Conservation (phyloP, 306 rosid species). For the Corylus americana region DNA sequence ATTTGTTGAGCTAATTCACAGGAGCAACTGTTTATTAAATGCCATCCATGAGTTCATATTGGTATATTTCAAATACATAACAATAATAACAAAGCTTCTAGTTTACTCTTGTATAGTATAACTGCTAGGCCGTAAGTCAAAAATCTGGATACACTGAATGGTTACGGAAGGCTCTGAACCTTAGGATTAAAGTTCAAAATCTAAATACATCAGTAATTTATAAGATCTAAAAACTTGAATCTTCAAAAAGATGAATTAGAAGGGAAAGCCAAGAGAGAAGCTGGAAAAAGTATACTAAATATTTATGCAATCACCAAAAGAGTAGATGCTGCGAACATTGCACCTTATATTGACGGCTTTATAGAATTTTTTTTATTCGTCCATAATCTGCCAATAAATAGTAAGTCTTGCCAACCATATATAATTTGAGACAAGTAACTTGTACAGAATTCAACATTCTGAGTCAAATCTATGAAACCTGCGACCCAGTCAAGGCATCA, state of each 20-base stretch:
- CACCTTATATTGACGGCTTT: not conserved
- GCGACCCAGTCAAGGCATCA: not conserved
- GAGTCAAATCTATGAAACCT: not conserved
- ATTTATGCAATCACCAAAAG: not conserved
- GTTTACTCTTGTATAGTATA: not conserved
- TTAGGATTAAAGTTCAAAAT: not conserved
- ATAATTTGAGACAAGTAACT: not conserved
- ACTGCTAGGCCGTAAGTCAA: not conserved
- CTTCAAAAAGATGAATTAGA: not conserved
- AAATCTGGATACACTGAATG: not conserved
- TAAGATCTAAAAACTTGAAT: not conserved
- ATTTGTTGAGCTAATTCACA: not conserved
- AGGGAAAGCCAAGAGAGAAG: not conserved
- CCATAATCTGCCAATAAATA: not conserved
- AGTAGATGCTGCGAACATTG: not conserved
- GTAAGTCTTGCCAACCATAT: not conserved
- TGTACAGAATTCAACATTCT: not conserved
- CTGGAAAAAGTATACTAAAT: not conserved
- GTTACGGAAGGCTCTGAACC: not conserved
- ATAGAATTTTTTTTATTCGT: not conserved
- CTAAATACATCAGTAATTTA: not conserved
- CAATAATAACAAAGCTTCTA: not conserved
- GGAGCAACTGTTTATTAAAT: constrained; percentile 2
- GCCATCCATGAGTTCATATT: not conserved
- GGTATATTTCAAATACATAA: not conserved